Evolutionary conservation across 495 filamentous ascomycete genomes (phyloP).

Genomic region (Cercophora scortea): DNA sequence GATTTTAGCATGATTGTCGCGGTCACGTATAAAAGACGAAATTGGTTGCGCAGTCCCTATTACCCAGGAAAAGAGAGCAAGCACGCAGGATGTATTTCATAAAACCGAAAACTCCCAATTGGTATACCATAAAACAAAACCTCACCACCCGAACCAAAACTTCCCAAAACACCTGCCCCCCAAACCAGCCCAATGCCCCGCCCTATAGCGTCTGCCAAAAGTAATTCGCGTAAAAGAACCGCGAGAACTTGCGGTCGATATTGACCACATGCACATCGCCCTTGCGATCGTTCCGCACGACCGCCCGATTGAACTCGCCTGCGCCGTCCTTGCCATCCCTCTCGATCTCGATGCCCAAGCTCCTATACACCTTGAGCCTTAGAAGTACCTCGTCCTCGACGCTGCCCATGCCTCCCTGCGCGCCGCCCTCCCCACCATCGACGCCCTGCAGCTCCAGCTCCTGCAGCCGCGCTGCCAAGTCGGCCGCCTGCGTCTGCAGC

Average conservation of each 20-base stretch:
- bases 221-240: slow-evolving; percentile 90
- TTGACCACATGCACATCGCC: slow-evolving; percentile 94
- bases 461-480: slow-evolving; percentile 65
- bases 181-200: neutral
- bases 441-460: slow-evolving; percentile 78
- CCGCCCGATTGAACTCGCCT: slow-evolving; percentile 72
- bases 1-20: no score
- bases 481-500: slow-evolving; percentile 70
- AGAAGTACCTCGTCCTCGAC: slow-evolving; percentile 52
- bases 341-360: slow-evolving; percentile 83
- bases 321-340: slow-evolving; percentile 61
- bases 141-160: no score
- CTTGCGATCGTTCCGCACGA: slow-evolving; percentile 78
- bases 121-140: no score
- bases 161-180: no score
- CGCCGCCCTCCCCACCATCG: slow-evolving; percentile 44
- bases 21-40: no score
- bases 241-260: slow-evolving; percentile 84
- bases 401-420: slow-evolving; percentile 7
- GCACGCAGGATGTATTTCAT: no score
- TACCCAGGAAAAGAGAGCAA: no score
- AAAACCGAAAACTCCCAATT: no score
- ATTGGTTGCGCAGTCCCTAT: no score
- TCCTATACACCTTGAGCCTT: slow-evolving; percentile 84
- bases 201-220: slow-evolving; percentile 73